Evolutionary conservation across 805 yeast species (phyloP).

Genomic region (Pichia cephalocereana): DNA sequence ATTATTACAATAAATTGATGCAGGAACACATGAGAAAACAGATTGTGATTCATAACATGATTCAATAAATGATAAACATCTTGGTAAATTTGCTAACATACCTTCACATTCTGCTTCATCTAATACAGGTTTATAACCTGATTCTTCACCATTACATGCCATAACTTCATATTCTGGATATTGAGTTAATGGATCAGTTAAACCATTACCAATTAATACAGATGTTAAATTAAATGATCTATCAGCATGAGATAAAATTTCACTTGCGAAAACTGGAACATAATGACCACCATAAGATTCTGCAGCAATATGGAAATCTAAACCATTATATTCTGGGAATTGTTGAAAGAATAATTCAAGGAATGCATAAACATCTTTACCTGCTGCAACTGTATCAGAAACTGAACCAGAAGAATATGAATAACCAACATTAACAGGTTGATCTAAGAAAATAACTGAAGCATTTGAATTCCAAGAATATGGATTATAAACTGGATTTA

Average conservation of each 20-base stretch:
- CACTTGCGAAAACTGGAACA: constrained; percentile 59
- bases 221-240: constrained; percentile 61
- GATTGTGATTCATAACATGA: constrained; percentile 56
- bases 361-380: constrained; percentile 78
- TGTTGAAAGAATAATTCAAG: constrained; percentile 73
- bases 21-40: constrained; percentile 55
- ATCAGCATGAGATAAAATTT: constrained; percentile 44
- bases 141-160: constrained; percentile 82
- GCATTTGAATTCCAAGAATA: constrained; percentile 90
- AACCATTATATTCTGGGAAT: constrained; percentile 60
- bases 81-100: constrained; percentile 53
- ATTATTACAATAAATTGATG: constrained; percentile 52
- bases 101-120: constrained; percentile 58
- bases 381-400: constrained; percentile 70
- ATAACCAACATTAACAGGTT: constrained; percentile 89
- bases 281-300: constrained; percentile 83
- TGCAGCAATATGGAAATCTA: constrained; percentile 70
- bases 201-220: constrained; percentile 85
- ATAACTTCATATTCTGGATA: constrained; percentile 76
- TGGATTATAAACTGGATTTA: constrained; percentile 70
- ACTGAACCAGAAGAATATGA: constrained; percentile 65
- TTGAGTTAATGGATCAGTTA: constrained; percentile 78
- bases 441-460: constrained; percentile 83
- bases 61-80: constrained; percentile 54
- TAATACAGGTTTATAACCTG: constrained; percentile 67